Evolutionary conservation across 163 green algal species (phyloP), one percentile per base, ranked within the genome.

Genomic region (Chlamydomonas reinhardtii): DNA sequence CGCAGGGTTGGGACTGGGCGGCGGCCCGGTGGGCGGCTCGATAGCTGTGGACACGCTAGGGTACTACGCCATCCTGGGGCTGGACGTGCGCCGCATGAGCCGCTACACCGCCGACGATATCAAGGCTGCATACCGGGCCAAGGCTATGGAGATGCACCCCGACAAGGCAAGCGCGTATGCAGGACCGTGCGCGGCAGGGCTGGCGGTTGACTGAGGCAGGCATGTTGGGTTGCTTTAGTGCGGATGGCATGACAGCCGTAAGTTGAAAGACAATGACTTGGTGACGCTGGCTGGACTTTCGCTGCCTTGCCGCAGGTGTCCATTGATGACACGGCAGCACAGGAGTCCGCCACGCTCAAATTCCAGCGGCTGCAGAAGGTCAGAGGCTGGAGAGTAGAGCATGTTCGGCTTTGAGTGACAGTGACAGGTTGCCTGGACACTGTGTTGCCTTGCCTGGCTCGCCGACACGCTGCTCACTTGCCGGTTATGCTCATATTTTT

Each of bases 311-410:
- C 35, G 25, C 69, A 86, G 80, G 80, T 86, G 14, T 79, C 80
- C 22, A 25, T 79, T 27, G 80, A 79, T 29, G 80, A 86, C 54
- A 35, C 3, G 5, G 70, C 56, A 2, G 35, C 29, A 17, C 80
- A 86, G 80, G 34, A 86, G 56, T 80, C 80, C 22, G 80, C 80
- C 4, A 86, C 20, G 14, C 70, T 80, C 11, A 86, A 86, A 35
- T 86, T 86, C 56, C 69, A 86, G 56, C 32, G 70, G 29, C 80
- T 86, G 27, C 80, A 86, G 17, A 86, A 86, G 80, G 77, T 85
- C 48, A 56, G 32, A 11, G 77, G 17, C 17, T n/a, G n/a, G 39
- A 48, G 39, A 8, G 39, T 48, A 8, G 5, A n/a, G n/a, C n/a
- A n/a, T n/a, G n/a, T n/a, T n/a, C n/a, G n/a, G n/a, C n/a, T n/a